Conservation (phyloP, 768 basidiomycete genomes). For the Collybia mongolica region DNA sequence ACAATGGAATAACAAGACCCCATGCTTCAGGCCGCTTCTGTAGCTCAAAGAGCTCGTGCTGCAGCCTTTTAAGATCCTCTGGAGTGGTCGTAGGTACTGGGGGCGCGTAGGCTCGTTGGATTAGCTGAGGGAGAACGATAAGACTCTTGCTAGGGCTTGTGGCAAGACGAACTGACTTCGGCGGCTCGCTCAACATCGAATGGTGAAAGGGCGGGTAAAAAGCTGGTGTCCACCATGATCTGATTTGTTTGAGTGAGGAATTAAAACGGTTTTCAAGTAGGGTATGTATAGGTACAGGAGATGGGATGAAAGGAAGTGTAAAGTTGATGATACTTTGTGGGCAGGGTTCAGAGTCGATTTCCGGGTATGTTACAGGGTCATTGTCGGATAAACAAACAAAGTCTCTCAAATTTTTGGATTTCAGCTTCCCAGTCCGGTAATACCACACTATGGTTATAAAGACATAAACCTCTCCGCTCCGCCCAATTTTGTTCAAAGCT, state of each 20-base stretch:
- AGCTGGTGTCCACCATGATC: slow-evolving; percentile 31
- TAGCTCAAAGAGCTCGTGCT: slow-evolving; percentile 73
- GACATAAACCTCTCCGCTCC: too few species aligned
- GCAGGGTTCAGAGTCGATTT: not conserved
- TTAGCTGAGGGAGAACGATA: slow-evolving; percentile 44
- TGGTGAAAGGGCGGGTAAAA: slow-evolving; percentile 52
- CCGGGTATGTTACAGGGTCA: not conserved
- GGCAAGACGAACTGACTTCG: slow-evolving; percentile 45
- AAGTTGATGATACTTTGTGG: not conserved
- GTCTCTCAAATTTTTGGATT: not conserved
- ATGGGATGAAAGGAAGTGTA: not conserved
- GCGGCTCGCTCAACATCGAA: slow-evolving; percentile 57
- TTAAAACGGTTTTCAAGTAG: not conserved
- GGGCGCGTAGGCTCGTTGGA: slow-evolving; percentile 65
- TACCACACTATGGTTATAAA: too few species aligned
- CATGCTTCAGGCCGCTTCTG: slow-evolving; percentile 79
- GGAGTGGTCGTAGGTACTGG: slow-evolving; percentile 44
- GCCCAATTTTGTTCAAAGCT: too few species aligned
- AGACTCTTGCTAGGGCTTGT: slow-evolving; percentile 9
- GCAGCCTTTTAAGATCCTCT: slow-evolving; percentile 60
- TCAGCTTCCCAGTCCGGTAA: too few species aligned
- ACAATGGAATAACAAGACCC: slow-evolving; percentile 78
- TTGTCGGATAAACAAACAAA: not conserved
- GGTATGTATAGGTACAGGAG: not conserved
- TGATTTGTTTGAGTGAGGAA: not conserved